Conservation (phyloP, 1,284 basidiomycete species). For the Rugosomyces carneus region DNA sequence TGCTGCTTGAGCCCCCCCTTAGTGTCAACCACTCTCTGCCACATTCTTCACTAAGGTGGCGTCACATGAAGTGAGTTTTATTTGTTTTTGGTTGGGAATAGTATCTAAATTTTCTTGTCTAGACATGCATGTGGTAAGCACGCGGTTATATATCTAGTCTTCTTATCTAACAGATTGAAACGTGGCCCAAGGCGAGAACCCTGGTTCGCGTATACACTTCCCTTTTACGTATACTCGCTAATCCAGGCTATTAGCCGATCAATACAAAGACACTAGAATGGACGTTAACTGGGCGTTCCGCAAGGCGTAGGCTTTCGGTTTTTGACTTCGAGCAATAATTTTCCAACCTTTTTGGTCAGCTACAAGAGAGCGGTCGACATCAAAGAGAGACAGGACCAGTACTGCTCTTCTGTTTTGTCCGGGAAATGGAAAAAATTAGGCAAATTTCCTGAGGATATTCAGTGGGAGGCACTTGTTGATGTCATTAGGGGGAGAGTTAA, state of each 20-base stretch:
- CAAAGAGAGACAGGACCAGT: slow-evolving; percentile 67
- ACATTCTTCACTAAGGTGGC: slow-evolving; percentile 38
- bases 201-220: slow-evolving; percentile 25
- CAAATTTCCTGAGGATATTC: slow-evolving; percentile 68
- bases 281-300: slow-evolving; percentile 57
- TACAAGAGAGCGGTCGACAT: slow-evolving; percentile 68
- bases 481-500: slow-evolving; percentile 74
- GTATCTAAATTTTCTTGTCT: slow-evolving; percentile 3
- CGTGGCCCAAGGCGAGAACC: slow-evolving; percentile 36
- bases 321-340: background rate
- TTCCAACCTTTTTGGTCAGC: slow-evolving; percentile 20
- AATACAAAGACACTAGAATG: slow-evolving; percentile 44
- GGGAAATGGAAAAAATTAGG: slow-evolving; percentile 55
- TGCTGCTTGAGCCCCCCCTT: slow-evolving; percentile 53
- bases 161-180: background rate
- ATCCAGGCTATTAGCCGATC: slow-evolving; percentile 28
- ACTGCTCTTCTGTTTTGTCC: slow-evolving; percentile 47
- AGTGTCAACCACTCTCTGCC: slow-evolving; percentile 35
- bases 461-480: slow-evolving; percentile 81
- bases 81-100: background rate
- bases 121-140: slow-evolving; percentile 53
- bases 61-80: slow-evolving; percentile 49
- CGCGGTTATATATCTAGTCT: background rate
- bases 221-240: background rate
- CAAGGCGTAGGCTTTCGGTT: slow-evolving; percentile 31